phyloP scores from a whole-genome alignment of 2,329 filamentous ascomycete genomes.

The Tolypocladium amazonense region DNA sequence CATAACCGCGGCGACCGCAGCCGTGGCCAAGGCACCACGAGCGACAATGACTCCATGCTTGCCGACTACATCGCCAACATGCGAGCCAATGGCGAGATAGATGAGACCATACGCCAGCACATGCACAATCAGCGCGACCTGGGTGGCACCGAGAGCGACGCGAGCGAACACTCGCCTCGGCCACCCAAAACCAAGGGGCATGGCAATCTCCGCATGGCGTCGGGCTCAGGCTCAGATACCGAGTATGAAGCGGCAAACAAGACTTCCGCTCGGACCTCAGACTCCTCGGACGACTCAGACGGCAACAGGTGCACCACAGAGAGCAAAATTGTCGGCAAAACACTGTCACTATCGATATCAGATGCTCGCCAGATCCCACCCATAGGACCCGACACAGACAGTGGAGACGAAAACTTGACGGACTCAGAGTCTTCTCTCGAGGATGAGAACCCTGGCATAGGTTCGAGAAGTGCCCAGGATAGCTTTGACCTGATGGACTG shows the following conservation, averaged over 20 bases:
- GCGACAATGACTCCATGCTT: slow-evolving; percentile 44
- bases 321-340: background rate
- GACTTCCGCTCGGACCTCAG: background rate
- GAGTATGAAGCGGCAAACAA: background rate
- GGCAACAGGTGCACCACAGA: background rate
- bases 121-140: slow-evolving; percentile 31
- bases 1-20: background rate
- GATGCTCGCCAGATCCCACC: background rate
- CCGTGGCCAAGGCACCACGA: slow-evolving; percentile 2
- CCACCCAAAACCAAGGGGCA: background rate
- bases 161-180: background rate
- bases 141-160: slow-evolving; percentile 15
- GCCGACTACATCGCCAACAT: slow-evolving; percentile 66
- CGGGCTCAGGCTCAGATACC: background rate
- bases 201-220: background rate
- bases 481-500: slow-evolving; percentile 83
- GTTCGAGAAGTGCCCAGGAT: slow-evolving; percentile 31
- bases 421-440: background rate
- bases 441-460: background rate
- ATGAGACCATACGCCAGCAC: slow-evolving; percentile 53
- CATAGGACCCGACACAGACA: too few species aligned
- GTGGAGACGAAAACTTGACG: too few species aligned
- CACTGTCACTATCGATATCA: background rate
- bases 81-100: slow-evolving; percentile 37
- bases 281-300: background rate